Conservation (phyloP, 352 stramenopile species). For the Lagenidium giganteum region DNA sequence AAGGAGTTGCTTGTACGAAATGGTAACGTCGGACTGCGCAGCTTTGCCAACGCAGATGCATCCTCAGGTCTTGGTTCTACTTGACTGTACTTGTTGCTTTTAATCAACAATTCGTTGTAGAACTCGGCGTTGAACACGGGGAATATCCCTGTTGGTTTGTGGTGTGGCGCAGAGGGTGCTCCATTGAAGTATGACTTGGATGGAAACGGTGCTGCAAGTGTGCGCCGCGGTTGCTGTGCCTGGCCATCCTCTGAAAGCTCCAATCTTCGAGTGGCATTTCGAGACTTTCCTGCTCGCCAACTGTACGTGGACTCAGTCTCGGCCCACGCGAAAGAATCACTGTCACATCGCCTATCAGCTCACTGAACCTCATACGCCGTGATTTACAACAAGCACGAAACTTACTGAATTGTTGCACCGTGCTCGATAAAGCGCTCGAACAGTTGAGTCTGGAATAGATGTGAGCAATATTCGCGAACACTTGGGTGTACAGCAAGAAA, state of each 20-base stretch:
- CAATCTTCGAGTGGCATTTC: no score
- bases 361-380: no score
- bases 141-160: conserved; percentile 20
- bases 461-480: conserved; percentile 52
- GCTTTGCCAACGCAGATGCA: background rate
- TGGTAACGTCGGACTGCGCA: conserved; percentile 6
- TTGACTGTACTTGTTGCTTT: conserved; percentile 15
- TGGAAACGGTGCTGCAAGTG: conserved; percentile 23
- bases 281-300: no score
- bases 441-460: conserved; percentile 71
- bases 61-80: background rate
- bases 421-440: conserved; percentile 69
- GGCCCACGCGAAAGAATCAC: no score
- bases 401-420: no score
- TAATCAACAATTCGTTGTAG: conserved; percentile 25
- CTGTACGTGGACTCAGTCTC: no score
- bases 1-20: conserved; percentile 17
- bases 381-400: no score
- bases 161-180: no score
- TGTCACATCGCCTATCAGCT: no score
- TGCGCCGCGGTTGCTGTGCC: no score
- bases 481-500: conserved; percentile 55
- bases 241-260: no score
- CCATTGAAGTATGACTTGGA: background rate
- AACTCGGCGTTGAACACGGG: conserved; percentile 23